Evolutionary conservation across 176 grass and related monocot species (phyloP).

Genomic region (Chrysopogon serrulatus): DNA sequence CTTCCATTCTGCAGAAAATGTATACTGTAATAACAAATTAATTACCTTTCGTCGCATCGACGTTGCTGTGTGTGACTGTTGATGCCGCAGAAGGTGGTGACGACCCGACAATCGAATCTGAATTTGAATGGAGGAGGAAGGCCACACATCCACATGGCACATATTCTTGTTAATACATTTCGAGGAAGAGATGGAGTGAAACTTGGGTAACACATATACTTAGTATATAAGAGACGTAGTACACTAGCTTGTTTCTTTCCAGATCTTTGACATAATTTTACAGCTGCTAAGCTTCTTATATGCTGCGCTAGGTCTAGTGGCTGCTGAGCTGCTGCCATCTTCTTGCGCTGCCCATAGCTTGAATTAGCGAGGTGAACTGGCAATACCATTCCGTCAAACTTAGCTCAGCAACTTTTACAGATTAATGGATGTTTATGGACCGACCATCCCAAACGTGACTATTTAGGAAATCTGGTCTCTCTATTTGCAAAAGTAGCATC

Average conservation of each 20-base stretch:
- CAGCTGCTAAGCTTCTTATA: neutral
- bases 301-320: neutral
- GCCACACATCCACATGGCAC: neutral
- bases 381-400: neutral
- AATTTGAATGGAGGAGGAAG: neutral
- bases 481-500: neutral
- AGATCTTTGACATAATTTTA: neutral
- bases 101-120: neutral
- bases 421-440: neutral
- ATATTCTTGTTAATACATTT: neutral
- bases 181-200: neutral
- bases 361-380: neutral
- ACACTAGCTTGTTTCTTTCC: too few relatives aligned
- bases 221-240: too few relatives aligned
- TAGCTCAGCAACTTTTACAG: neutral
- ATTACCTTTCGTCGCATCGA: too few relatives aligned
- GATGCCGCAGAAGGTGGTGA: neutral
- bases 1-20: too few relatives aligned
- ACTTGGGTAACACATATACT: too few relatives aligned
- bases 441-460: neutral
- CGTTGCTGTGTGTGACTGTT: neutral
- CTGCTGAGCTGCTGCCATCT: neutral
- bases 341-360: neutral
- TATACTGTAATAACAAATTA: too few relatives aligned
- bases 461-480: neutral